Evolutionary conservation across 306 rosid genomes (phyloP).

Genomic region (Fragaria nilgerrensis): DNA sequence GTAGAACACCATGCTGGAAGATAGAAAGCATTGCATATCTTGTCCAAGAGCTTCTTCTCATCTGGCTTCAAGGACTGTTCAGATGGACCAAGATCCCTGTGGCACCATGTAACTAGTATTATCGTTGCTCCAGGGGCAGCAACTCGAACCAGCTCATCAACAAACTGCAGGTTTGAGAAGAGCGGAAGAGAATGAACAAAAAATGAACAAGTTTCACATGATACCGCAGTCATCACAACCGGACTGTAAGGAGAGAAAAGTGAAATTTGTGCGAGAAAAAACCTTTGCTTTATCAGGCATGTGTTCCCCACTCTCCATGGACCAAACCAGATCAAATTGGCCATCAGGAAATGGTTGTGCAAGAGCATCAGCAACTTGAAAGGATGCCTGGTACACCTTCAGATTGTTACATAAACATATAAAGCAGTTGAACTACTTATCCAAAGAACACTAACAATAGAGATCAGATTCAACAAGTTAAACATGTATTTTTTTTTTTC

Average conservation of each 20-base stretch:
- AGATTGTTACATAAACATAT: background rate
- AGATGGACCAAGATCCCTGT: constrained; percentile 68
- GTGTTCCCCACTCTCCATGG: constrained; percentile 99
- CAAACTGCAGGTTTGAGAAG: constrained; percentile 55
- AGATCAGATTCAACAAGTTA: background rate
- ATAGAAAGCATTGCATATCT: constrained; percentile 70
- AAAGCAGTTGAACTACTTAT: background rate
- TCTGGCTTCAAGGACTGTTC: constrained; percentile 60
- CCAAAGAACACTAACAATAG: background rate
- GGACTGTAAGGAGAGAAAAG: background rate
- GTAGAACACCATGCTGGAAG: constrained; percentile 98
- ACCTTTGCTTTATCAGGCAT: constrained; percentile 97
- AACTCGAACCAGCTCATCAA: constrained; percentile 76
- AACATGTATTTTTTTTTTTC: background rate
- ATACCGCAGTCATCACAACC: background rate
- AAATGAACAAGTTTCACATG: background rate
- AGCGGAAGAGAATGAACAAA: background rate
- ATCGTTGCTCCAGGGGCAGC: constrained; percentile 88
- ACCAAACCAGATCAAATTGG: constrained; percentile 84
- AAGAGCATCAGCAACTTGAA: constrained; percentile 84
- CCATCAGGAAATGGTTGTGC: constrained; percentile 76
- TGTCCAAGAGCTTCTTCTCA: constrained; percentile 67
- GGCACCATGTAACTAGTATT: constrained; percentile 93
- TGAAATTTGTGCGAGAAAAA: background rate
- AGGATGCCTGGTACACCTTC: constrained; percentile 49